A percentile compares a stretch with the other conserved stretches of the same genome.
These are phyloP conservation scores for Hura crepitans DNA, from an alignment of 441 rosid genomes.

Conservation along the genomic window DNA sequence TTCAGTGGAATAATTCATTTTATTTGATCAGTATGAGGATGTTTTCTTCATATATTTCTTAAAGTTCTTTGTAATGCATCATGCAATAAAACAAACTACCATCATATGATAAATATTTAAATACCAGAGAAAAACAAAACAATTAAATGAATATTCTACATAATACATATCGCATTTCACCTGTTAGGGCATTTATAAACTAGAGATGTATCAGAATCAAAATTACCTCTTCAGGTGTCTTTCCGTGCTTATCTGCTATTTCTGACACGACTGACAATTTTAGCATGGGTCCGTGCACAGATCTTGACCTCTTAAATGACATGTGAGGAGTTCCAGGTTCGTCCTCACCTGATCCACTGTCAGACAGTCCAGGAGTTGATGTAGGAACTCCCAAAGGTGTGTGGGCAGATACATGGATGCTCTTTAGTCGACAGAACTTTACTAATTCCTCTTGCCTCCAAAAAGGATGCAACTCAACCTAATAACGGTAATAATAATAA, in stretches of 20 bases:
- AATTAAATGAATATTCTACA: background rate
- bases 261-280: constrained; percentile 52
- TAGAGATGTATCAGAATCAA: background rate
- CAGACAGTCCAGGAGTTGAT: constrained; percentile 47
- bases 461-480: constrained; percentile 64
- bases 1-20: background rate
- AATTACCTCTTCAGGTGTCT: constrained; percentile 58
- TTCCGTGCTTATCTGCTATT: constrained; percentile 44
- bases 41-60: background rate
- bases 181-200: background rate
- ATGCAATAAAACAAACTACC: background rate
- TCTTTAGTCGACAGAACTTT: constrained; percentile 49
- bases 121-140: background rate
- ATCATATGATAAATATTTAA: too few relatives aligned
- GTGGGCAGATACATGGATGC: constrained; percentile 65
- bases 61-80: background rate
- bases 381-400: constrained; percentile 59
- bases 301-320: constrained; percentile 56
- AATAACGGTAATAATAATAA: constrained; percentile 19
- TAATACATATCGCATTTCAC: too few relatives aligned
- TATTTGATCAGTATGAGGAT: background rate
- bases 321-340: constrained; percentile 63
- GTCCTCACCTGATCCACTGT: constrained; percentile 60
- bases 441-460: constrained; percentile 67
- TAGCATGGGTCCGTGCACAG: constrained; percentile 62